A percentile compares a stretch with the other conserved stretches of the same genome.
phyloP scores from a whole-genome alignment of 306 rosid genomes.

The Vigna hirtella region DNA sequence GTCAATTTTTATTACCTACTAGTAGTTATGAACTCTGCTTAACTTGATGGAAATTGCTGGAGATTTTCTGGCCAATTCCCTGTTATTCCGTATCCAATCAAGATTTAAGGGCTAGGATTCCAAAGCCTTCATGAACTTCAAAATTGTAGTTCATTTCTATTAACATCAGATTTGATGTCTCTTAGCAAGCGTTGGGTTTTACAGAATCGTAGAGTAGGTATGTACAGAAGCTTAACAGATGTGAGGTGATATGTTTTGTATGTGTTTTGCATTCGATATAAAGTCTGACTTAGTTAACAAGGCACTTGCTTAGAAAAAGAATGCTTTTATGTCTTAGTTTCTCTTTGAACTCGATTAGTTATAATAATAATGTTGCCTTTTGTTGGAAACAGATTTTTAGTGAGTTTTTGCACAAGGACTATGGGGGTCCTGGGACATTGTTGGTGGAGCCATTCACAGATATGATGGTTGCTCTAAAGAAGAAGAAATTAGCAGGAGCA shows the following conservation, averaged over 20 bases:
- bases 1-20: neutral
- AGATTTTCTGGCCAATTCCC: conserved; percentile 7
- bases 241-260: neutral
- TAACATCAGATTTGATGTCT: neutral
- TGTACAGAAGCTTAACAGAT: neutral
- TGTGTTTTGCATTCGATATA: neutral
- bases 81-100: neutral
- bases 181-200: neutral
- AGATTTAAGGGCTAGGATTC: neutral
- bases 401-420: conserved; percentile 68
- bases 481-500: conserved; percentile 49
- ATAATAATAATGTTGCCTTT: conserved; percentile 34
- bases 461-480: conserved; percentile 48
- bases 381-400: conserved; percentile 59
- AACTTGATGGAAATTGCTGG: neutral
- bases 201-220: neutral
- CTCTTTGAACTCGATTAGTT: conserved; percentile 43
- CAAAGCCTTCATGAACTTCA: neutral
- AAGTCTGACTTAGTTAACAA: neutral
- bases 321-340: conserved; percentile 32
- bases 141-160: neutral
- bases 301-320: neutral
- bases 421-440: conserved; percentile 84
- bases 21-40: conserved; percentile 10
- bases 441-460: conserved; percentile 80